A percentile compares a stretch with the other conserved stretches of the same genome.
phyloP scores from a whole-genome alignment of 495 filamentous ascomycete genomes.

The Chaetomidium leptoderma region DNA sequence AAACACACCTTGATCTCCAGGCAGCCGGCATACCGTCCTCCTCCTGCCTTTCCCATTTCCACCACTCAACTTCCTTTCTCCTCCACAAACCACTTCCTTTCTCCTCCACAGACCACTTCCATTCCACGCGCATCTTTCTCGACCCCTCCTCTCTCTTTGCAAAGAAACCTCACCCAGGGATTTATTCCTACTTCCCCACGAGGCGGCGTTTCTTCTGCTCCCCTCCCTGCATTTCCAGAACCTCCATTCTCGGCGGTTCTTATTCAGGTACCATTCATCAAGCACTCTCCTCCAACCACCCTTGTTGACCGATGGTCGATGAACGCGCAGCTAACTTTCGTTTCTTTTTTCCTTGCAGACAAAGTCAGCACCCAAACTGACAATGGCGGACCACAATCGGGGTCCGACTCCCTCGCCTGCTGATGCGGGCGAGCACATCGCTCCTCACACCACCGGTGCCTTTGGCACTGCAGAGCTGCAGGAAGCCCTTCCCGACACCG shows the following conservation, averaged over 20 bases:
- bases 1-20: background rate
- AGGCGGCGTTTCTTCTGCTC: background rate
- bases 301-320: background rate
- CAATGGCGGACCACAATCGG: constrained; percentile 30
- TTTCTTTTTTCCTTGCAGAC: background rate
- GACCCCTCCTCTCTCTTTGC: background rate
- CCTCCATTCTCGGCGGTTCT: background rate
- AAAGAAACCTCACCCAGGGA: background rate
- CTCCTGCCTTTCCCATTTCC: background rate
- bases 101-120: background rate
- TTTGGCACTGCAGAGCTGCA: constrained; percentile 19
- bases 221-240: background rate
- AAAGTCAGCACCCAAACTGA: constrained; percentile 10
- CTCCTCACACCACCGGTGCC: constrained; percentile 9
- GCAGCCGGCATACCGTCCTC: background rate
- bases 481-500: constrained; percentile 21
- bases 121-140: background rate
- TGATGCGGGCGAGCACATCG: background rate
- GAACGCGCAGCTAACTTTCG: background rate
- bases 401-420: background rate
- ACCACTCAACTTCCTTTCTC: background rate
- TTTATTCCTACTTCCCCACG: background rate
- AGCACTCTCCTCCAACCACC: background rate
- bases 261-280: background rate
- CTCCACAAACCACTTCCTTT: background rate